Percentiles rank a stretch among this genome's conserved stretches.
Evolutionary conservation across 2,329 filamentous ascomycete species (phyloP).

Genomic region (Stemphylium lycopersici): DNA sequence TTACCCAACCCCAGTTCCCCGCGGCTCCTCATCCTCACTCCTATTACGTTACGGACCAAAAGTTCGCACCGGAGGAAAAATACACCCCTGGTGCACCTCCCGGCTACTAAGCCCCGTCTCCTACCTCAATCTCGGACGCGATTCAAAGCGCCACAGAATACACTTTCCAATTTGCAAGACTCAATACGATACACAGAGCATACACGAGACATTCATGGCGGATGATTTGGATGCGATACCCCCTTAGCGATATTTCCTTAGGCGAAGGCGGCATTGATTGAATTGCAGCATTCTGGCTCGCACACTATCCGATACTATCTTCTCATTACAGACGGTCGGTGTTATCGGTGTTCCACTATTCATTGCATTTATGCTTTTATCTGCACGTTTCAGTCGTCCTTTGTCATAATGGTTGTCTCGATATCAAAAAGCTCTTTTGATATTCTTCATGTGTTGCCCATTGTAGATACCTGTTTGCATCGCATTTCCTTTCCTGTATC

Average conservation of each 20-base stretch:
- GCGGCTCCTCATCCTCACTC: constrained; percentile 31
- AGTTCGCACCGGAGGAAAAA: constrained; percentile 28
- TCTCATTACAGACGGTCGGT: neutral
- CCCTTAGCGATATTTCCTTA: constrained; percentile 13
- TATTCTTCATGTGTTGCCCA: neutral
- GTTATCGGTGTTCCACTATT: too few species aligned
- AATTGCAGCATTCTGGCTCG: constrained; percentile 6
- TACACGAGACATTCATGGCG: constrained; percentile 20
- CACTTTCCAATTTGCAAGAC: neutral
- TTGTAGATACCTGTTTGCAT: constrained; percentile 8
- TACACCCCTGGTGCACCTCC: constrained; percentile 16
- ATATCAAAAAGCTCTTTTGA: constrained; percentile 3
- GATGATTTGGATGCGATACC: constrained; percentile 28
- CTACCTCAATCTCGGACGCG: neutral
- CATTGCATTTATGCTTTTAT: neutral
- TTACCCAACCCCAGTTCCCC: constrained; percentile 30
- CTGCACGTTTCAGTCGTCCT: neutral
- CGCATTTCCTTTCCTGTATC: neutral
- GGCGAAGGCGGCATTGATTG: constrained; percentile 15
- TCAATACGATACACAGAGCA: constrained; percentile 13
- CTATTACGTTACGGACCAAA: constrained; percentile 41
- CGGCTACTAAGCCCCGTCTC: constrained; percentile 8
- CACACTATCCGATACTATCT: neutral
- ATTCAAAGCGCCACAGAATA: neutral
- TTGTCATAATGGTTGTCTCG: neutral